These are phyloP conservation scores for Pelargonium nanum DNA, from an alignment of 345 rosid genomes.

Conservation along the genomic window DNA sequence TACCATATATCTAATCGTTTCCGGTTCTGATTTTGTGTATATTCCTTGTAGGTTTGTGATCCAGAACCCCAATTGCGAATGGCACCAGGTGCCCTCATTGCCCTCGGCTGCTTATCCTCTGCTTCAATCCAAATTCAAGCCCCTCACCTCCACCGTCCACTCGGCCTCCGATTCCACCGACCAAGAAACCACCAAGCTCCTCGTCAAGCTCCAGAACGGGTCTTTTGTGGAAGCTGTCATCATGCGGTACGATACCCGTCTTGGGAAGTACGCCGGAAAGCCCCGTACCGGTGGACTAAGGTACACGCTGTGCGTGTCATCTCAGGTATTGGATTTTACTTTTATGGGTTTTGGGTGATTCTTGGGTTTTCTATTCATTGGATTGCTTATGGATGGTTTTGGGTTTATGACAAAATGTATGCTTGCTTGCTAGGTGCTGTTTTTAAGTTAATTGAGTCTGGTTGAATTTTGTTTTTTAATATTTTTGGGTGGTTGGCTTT, in stretches of 20 bases:
- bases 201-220: constrained; percentile 74
- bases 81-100: constrained; percentile 60
- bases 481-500: neutral
- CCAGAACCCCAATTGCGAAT: constrained; percentile 68
- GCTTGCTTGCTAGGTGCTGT: neutral
- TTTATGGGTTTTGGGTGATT: neutral
- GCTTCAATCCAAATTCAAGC: constrained; percentile 68
- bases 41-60: constrained; percentile 32
- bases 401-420: neutral
- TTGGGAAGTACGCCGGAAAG: constrained; percentile 77
- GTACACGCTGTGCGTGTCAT: constrained; percentile 80
- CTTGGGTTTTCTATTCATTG: neutral
- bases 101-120: constrained; percentile 63
- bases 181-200: constrained; percentile 76
- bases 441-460: too few species aligned
- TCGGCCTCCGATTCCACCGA: constrained; percentile 59
- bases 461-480: neutral
- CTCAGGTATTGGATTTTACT: constrained; percentile 46
- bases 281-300: constrained; percentile 80
- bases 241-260: constrained; percentile 77
- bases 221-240: constrained; percentile 90
- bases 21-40: neutral
- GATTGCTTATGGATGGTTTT: neutral
- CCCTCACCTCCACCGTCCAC: constrained; percentile 67
- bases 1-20: neutral